Conservation (phyloP, 768 basidiomycete species). For the Heimioporus sp. region DNA sequence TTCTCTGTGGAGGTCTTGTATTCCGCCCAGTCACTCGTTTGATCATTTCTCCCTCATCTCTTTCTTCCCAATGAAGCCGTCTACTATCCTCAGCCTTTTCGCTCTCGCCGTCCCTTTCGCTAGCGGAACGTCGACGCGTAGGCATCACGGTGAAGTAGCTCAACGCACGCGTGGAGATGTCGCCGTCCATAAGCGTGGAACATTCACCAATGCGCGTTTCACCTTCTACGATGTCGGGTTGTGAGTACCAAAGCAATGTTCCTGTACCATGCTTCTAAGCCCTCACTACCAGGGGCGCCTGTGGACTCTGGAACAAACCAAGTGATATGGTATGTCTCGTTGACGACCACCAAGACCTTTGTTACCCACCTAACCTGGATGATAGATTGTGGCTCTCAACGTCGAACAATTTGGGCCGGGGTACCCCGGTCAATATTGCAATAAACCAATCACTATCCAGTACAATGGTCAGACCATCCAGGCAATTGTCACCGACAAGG, state of each 20-base stretch:
- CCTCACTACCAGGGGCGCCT: conserved; percentile 46
- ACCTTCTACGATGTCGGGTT: conserved; percentile 55
- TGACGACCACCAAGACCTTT: background rate
- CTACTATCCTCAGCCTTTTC: conserved; percentile 33
- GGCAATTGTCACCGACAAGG: conserved; percentile 64
- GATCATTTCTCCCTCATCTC: background rate
- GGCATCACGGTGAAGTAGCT: conserved; percentile 46
- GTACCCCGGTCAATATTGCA: conserved; percentile 65
- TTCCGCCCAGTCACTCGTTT: conserved; percentile 25
- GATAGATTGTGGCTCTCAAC: conserved; percentile 29
- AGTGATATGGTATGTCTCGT: conserved; percentile 25
- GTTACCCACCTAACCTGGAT: conserved; percentile 4
- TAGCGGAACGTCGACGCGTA: conserved; percentile 24
- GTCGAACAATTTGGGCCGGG: conserved; percentile 49
- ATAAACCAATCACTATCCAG: conserved; percentile 57
- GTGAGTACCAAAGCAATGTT: conserved; percentile 29
- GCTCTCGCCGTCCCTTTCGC: conserved; percentile 35
- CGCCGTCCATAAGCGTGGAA: conserved; percentile 31
- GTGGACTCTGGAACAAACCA: conserved; percentile 40
- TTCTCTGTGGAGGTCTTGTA: conserved; percentile 2
- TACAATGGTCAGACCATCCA: conserved; percentile 50
- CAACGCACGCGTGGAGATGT: conserved; percentile 42
- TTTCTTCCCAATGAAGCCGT: conserved; percentile 20
- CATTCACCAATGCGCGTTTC: conserved; percentile 37
- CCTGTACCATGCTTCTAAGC: background rate